phyloP scores from a whole-genome alignment of 805 yeast genomes.

The Pichia sporocuriosa region DNA sequence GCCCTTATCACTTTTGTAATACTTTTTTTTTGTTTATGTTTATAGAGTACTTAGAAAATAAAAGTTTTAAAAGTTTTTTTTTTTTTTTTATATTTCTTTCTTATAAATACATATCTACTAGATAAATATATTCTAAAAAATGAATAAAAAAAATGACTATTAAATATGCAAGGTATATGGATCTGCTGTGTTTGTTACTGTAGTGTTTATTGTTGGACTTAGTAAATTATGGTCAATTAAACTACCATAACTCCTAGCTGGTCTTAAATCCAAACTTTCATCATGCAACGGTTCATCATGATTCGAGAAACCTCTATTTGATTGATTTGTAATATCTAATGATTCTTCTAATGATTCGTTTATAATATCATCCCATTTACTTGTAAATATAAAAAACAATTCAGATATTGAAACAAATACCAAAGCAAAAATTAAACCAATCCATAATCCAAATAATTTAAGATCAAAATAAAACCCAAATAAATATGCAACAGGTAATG shows the following conservation, averaged over 20 bases:
- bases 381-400: constrained; percentile 23
- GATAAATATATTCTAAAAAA: too few species aligned
- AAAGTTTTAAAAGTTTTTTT: too few species aligned
- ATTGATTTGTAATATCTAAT: constrained; percentile 10
- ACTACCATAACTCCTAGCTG: constrained; percentile 16
- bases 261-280: constrained; percentile 10
- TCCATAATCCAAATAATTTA: constrained; percentile 58
- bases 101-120: too few species aligned
- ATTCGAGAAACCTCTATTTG: too few species aligned
- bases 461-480: constrained; percentile 46
- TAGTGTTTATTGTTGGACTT: constrained; percentile 17
- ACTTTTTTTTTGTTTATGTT: too few species aligned
- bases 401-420: constrained; percentile 43
- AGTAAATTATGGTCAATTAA: constrained; percentile 24
- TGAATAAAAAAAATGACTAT: neutral
- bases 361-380: constrained; percentile 29
- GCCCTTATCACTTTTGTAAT: too few species aligned
- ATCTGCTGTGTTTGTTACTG: neutral
- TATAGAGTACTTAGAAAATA: too few species aligned
- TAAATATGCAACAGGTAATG: constrained; percentile 53
- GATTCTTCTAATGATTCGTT: constrained; percentile 26
- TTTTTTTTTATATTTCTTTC: too few species aligned
- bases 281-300: constrained; percentile 1
- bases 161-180: neutral
- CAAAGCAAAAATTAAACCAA: constrained; percentile 50